Conservation (phyloP, 345 rosid genomes). For the Dipteronia dyeriana region DNA sequence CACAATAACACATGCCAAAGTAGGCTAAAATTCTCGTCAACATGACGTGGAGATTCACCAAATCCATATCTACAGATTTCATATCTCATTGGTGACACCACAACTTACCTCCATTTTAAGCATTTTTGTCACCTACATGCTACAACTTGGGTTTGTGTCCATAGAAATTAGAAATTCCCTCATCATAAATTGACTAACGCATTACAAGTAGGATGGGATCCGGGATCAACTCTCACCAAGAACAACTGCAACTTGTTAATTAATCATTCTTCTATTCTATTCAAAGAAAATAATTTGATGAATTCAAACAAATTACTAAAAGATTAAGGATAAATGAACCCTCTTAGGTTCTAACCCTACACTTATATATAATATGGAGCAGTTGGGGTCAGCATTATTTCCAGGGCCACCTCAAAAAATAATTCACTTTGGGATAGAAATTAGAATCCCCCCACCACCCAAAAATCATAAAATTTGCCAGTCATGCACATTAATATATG, state of each 20-base stretch:
- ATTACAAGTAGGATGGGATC: background rate
- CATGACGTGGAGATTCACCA: constrained; percentile 10
- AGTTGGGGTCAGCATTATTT: background rate
- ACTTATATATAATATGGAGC: background rate
- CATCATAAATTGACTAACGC: background rate
- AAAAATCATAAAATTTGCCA: background rate
- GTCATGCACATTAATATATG: background rate
- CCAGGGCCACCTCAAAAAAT: background rate
- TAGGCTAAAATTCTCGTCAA: background rate
- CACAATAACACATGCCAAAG: constrained; percentile 10
- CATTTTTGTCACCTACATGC: background rate
- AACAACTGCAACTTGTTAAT: background rate
- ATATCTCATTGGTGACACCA: background rate
- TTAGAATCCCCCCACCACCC: background rate
- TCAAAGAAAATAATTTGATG: background rate
- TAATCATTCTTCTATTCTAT: background rate
- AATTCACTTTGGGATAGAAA: background rate
- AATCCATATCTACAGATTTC: constrained; percentile 11
- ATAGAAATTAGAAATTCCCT: too few relatives aligned
- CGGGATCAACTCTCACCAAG: constrained; percentile 8
- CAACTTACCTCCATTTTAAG: constrained; percentile 5
- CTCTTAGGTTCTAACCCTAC: background rate
- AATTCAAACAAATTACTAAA: background rate
- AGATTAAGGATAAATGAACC: background rate
- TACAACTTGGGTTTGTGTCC: background rate